Evolutionary conservation across 2,329 filamentous ascomycete genomes (phyloP).

Genomic region (Colletotrichum lini): DNA sequence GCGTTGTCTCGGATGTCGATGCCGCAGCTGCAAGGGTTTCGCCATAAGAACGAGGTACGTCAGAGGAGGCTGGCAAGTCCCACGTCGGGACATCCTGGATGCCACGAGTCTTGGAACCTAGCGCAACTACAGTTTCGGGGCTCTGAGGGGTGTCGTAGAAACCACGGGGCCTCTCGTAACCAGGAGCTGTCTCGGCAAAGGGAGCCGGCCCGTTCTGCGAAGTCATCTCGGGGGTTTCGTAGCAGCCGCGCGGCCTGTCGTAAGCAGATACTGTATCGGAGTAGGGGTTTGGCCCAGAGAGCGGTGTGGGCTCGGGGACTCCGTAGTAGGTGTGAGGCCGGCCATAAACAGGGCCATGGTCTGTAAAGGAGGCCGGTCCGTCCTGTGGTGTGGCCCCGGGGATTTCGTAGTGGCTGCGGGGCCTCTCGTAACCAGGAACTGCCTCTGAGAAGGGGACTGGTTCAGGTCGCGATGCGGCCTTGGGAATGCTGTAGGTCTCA

Average conservation of each 20-base stretch:
- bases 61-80: conserved; percentile 18
- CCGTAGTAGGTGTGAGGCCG: conserved; percentile 8
- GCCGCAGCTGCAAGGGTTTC: neutral
- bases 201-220: conserved; percentile 1
- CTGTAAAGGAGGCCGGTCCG: neutral
- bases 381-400: conserved; percentile 1
- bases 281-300: neutral
- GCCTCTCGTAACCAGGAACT: conserved; percentile 12
- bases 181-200: neutral
- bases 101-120: conserved; percentile 19
- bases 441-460: neutral
- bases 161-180: conserved; percentile 14
- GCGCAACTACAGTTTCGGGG: conserved; percentile 35
- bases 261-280: conserved; percentile 1
- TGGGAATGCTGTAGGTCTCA: neutral
- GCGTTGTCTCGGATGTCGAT: conserved; percentile 12
- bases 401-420: conserved; percentile 20
- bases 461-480: neutral
- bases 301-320: conserved; percentile 2
- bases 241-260: conserved; percentile 17
- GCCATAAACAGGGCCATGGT: conserved; percentile 9
- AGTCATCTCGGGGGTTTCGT: neutral
- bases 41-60: conserved; percentile 2
- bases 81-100: conserved; percentile 20
- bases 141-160: conserved; percentile 19